Evolutionary conservation across 164 flowering plant genomes (phyloP).

Genomic region (Stephania japonica): DNA sequence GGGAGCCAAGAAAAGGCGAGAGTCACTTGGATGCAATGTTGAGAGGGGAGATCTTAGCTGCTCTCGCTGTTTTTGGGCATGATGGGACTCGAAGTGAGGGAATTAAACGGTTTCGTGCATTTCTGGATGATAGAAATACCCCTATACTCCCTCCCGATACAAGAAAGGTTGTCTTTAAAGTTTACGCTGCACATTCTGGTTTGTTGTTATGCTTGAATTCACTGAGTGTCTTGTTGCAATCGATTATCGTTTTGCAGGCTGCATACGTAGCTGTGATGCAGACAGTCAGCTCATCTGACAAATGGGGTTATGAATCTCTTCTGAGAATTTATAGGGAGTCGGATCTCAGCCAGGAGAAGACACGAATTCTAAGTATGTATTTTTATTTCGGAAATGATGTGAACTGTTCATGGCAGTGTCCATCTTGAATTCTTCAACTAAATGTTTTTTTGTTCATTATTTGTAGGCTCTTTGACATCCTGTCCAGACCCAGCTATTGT

Average conservation of each 20-base stretch:
- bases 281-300: conserved; percentile 33
- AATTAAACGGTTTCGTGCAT: conserved; percentile 60
- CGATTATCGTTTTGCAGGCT: conserved; percentile 43
- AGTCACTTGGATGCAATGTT: conserved; percentile 88
- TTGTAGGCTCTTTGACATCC: conserved; percentile 68
- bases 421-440: neutral
- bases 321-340: conserved; percentile 78
- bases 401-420: neutral
- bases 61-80: conserved; percentile 73
- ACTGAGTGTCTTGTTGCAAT: neutral
- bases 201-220: neutral
- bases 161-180: conserved; percentile 50
- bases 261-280: conserved; percentile 64
- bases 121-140: conserved; percentile 69
- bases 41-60: conserved; percentile 87
- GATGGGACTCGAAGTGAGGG: conserved; percentile 64
- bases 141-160: conserved; percentile 80
- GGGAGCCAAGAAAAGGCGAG: conserved; percentile 81
- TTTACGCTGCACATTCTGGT: neutral
- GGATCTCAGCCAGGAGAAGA: conserved; percentile 68
- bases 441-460: neutral
- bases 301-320: conserved; percentile 75
- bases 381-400: neutral
- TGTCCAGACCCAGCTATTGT: conserved; percentile 68
- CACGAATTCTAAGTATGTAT: neutral